A percentile compares a stretch with the other conserved stretches of the same genome.
phyloP scores from a whole-genome alignment of 176 grass and related monocot genomes.

The Carex littledalei region DNA sequence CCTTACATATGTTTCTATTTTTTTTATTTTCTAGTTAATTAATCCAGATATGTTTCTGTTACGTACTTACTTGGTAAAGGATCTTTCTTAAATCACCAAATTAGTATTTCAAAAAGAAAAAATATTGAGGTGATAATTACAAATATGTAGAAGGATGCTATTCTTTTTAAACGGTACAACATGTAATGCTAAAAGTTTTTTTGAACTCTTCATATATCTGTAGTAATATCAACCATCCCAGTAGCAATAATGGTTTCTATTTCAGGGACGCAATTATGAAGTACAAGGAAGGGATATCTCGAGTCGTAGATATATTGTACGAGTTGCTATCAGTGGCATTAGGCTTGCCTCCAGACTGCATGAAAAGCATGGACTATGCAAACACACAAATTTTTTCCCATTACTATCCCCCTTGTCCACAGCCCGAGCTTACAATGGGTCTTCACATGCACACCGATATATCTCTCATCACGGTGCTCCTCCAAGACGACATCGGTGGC shows the following conservation, averaged over 20 bases:
- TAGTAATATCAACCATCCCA: neutral
- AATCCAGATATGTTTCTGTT: too few relatives aligned
- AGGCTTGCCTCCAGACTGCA: neutral
- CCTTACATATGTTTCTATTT: too few relatives aligned
- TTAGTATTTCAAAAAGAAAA: too few relatives aligned
- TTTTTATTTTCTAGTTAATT: too few relatives aligned
- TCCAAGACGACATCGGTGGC: constrained; percentile 24
- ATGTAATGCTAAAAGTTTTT: too few relatives aligned
- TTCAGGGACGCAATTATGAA: constrained; percentile 21
- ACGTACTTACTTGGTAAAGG: too few relatives aligned
- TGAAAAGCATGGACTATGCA: constrained; percentile 16
- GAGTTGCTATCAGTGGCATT: constrained; percentile 23
- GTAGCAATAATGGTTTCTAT: neutral
- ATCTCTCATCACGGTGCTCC: constrained; percentile 25
- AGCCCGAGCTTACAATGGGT: constrained; percentile 29
- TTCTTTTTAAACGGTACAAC: too few relatives aligned
- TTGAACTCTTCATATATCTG: too few relatives aligned
- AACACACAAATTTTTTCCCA: constrained; percentile 8
- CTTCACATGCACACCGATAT: constrained; percentile 20
- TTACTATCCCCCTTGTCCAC: constrained; percentile 30
- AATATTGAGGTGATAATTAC: too few relatives aligned
- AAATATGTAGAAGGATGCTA: too few relatives aligned
- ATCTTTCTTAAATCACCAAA: too few relatives aligned
- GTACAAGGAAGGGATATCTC: neutral
- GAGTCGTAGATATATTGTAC: neutral